Evolutionary conservation across 1,284 basidiomycete species (phyloP).

Genomic region (Hemileia vastatrix): DNA sequence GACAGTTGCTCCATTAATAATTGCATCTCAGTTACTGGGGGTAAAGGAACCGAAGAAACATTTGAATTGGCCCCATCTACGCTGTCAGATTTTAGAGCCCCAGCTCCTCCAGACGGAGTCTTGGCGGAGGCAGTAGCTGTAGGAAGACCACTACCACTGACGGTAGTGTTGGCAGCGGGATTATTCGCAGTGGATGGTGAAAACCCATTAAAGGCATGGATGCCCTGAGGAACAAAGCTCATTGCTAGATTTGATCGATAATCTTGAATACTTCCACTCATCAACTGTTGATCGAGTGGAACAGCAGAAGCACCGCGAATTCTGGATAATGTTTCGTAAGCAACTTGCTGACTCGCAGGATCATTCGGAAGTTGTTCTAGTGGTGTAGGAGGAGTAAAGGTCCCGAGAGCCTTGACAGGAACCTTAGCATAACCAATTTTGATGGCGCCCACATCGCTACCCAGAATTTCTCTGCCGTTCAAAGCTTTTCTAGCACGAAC

Average conservation of each 20-base stretch:
- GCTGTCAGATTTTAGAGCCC: not conserved
- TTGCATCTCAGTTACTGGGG: constrained; percentile 19
- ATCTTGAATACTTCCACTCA: constrained; percentile 81
- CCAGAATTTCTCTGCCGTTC: constrained; percentile 87
- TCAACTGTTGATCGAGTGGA: constrained; percentile 78
- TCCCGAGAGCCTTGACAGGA: constrained; percentile 57
- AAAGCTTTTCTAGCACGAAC: constrained; percentile 86
- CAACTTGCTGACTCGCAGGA: constrained; percentile 18
- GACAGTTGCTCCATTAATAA: constrained; percentile 12
- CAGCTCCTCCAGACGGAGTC: not conserved
- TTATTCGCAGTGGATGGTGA: too few species aligned
- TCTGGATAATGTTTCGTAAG: constrained; percentile 62
- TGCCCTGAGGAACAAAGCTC: constrained; percentile 77
- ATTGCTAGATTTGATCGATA: constrained; percentile 81
- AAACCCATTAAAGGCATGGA: constrained; percentile 50
- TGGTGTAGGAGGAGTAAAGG: constrained; percentile 10
- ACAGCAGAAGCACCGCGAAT: constrained; percentile 78
- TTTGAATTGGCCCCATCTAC: not conserved
- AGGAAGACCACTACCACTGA: not conserved
- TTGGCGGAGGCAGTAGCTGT: not conserved
- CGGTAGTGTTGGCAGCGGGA: too few species aligned
- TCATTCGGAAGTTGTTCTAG: constrained; percentile 50
- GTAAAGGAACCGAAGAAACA: not conserved
- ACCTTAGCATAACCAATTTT: constrained; percentile 94
- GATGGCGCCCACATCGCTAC: constrained; percentile 87